A percentile compares a stretch with the other conserved stretches of the same genome.
phyloP scores from a whole-genome alignment of 805 yeast genomes.

The Saccharomycopsis guyanensis region DNA sequence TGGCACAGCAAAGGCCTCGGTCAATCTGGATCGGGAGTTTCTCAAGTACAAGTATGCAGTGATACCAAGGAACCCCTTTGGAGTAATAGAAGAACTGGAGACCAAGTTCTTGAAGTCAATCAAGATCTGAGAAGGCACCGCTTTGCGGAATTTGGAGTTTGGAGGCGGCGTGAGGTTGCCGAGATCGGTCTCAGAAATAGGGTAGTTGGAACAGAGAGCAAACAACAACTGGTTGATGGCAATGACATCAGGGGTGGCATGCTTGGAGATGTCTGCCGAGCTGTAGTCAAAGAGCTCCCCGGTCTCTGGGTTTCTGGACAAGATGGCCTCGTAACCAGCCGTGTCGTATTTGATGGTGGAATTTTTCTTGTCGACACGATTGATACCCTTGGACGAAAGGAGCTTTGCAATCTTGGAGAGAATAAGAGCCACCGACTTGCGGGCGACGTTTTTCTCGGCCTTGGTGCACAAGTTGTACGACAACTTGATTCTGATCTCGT shows the following conservation, averaged over 20 bases:
- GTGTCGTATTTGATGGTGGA: conserved; percentile 35
- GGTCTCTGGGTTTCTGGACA: conserved; percentile 52
- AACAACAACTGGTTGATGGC: conserved; percentile 62
- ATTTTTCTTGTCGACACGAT: conserved; percentile 26
- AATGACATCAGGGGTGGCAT: conserved; percentile 46
- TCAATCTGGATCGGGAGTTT: conserved; percentile 52
- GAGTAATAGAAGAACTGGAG: conserved; percentile 49
- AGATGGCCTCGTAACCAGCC: conserved; percentile 59
- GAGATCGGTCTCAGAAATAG: conserved; percentile 34
- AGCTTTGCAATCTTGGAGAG: conserved; percentile 55
- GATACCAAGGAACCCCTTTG: conserved; percentile 63
- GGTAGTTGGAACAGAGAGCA: conserved; percentile 69
- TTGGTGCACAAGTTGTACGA: conserved; percentile 43
- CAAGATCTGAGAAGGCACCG: conserved; percentile 51
- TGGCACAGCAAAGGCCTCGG: conserved; percentile 73
- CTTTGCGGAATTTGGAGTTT: conserved; percentile 40
- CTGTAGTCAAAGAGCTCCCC: conserved; percentile 47
- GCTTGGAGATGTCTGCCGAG: conserved; percentile 23
- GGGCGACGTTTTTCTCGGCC: conserved; percentile 42
- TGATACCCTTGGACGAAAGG: conserved; percentile 37
- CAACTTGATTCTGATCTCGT: conserved; percentile 50
- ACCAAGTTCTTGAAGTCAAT: conserved; percentile 69
- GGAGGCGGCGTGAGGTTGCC: conserved; percentile 38
- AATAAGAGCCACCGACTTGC: conserved; percentile 43
- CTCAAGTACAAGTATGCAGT: conserved; percentile 67